Conservation (phyloP, 257 asterid species). For the Coffea eugenioides region DNA sequence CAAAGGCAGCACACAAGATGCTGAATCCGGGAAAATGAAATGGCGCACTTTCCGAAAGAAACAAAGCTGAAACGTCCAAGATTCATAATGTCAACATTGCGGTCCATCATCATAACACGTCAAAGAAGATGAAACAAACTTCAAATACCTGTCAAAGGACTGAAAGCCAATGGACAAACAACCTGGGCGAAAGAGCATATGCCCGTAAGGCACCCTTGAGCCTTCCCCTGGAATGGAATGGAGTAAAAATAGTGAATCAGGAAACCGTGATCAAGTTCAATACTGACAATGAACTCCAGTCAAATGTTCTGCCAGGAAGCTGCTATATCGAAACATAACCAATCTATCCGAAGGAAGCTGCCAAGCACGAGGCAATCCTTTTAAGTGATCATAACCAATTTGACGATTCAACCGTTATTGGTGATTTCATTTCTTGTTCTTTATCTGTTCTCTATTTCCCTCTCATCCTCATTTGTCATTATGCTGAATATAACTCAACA, state of each 20-base stretch:
- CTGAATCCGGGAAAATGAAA: constrained; percentile 93
- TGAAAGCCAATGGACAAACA: constrained; percentile 77
- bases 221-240: constrained; percentile 59
- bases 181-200: constrained; percentile 65
- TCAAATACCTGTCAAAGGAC: constrained; percentile 71
- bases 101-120: background rate
- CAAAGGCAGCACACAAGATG: constrained; percentile 67
- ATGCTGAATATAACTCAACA: background rate
- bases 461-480: background rate
- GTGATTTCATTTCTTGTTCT: background rate
- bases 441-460: background rate
- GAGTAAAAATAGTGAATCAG: background rate
- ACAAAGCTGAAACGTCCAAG: constrained; percentile 44
- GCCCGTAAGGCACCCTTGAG: constrained; percentile 89
- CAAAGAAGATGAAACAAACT: background rate
- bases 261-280: background rate
- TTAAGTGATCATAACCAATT: background rate
- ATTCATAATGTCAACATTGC: background rate
- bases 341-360: background rate
- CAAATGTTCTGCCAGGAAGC: background rate
- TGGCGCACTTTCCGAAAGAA: constrained; percentile 73
- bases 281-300: background rate
- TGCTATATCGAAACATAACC: background rate
- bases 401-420: background rate
- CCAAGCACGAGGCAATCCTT: background rate